Conservation (phyloP, 2,329 filamentous ascomycete genomes). For the Sporothrix sp. region DNA sequence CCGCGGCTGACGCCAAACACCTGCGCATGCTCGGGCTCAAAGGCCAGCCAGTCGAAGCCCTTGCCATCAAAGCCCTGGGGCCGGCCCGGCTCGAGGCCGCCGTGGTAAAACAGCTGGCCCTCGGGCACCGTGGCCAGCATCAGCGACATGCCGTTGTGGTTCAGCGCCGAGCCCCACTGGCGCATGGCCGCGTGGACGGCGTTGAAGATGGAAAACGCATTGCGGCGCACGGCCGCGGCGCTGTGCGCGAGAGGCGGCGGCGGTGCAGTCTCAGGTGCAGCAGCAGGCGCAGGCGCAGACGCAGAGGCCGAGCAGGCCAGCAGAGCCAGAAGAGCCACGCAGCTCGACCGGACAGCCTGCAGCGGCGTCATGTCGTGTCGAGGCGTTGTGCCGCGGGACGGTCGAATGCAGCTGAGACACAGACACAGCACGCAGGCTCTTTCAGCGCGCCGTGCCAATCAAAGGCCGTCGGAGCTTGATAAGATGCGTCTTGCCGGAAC, state of each 20-base stretch:
- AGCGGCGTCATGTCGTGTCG: too few relatives aligned
- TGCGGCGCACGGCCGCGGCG: conserved; percentile 31
- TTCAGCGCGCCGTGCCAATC: too few relatives aligned
- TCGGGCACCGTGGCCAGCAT: conserved; percentile 56
- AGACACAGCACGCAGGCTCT: too few relatives aligned
- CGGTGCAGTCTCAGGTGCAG: neutral
- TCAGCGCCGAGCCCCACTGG: conserved; percentile 62
- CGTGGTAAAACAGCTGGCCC: conserved; percentile 60
- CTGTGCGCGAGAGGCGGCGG: conserved; percentile 26
- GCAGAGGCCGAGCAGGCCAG: neutral
- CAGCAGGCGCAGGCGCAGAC: neutral
- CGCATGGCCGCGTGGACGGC: conserved; percentile 60
- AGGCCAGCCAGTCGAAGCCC: conserved; percentile 59
- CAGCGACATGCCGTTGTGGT: conserved; percentile 68
- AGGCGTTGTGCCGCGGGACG: too few relatives aligned
- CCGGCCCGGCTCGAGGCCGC: conserved; percentile 34
- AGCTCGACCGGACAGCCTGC: too few relatives aligned
- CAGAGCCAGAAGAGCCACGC: too few relatives aligned
- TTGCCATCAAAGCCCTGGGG: conserved; percentile 31
- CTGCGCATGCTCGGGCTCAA: conserved; percentile 65
- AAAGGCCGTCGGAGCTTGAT: too few relatives aligned
- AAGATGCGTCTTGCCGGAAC: too few relatives aligned
- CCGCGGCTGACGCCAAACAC: conserved; percentile 35
- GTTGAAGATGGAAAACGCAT: conserved; percentile 62
- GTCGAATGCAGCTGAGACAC: too few relatives aligned